Base-by-base conservation (phyloP, 306 rosid species). In the Sicyos baderoa region DNA sequence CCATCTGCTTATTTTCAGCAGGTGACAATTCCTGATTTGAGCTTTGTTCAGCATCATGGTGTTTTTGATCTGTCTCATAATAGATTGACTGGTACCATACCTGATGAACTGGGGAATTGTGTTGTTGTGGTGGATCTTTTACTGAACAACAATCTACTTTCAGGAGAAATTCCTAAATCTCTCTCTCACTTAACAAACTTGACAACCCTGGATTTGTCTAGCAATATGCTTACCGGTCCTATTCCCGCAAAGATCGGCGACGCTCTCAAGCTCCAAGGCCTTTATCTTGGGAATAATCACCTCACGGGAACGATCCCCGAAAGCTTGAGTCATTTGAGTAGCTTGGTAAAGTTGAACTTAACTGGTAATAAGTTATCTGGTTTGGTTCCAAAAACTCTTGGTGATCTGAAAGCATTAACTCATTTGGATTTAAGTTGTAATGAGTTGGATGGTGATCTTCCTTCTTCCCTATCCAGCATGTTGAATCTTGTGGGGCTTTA, bases 31-130 rank as follows among this genome's bases (percentile, higher is more conserved):
- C 99, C 99, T 37, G 97, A 85, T 73, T 72, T 87, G 85, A 86
- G 95, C 81, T 94, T 88, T 84, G 77, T 94, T 55, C 99, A 94
- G 70, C 99, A 94, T 72, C 92, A 82, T 80, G 99, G 99, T 16
- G 87, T 94, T 12, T 82, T 82, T 66, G 99, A 90, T 82, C 84
- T 94, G 44, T 94, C 99, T 21, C 68, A 85, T 77, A 94, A 94
- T 70, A 84, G 85, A 70, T 72, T 94, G 82, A 82, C 99, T 21
- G 99, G 99, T 52, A 29, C 79, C 40, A 90, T 94, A 74, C 99
- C 99, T 21, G 89, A 90, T 61, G 91, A 86, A 70, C 42, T 94
- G 68, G 96, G 95, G 22, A 68, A 70, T 57, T 94, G 95, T 77
- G 67, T 79, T 16, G 80, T 84, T 54, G 74, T 94, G 52, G 96